A percentile compares a stretch with the other conserved stretches of the same genome.
Evolutionary conservation across 495 filamentous ascomycete genomes (phyloP).

Genomic region (Penicillium chermesinum): DNA sequence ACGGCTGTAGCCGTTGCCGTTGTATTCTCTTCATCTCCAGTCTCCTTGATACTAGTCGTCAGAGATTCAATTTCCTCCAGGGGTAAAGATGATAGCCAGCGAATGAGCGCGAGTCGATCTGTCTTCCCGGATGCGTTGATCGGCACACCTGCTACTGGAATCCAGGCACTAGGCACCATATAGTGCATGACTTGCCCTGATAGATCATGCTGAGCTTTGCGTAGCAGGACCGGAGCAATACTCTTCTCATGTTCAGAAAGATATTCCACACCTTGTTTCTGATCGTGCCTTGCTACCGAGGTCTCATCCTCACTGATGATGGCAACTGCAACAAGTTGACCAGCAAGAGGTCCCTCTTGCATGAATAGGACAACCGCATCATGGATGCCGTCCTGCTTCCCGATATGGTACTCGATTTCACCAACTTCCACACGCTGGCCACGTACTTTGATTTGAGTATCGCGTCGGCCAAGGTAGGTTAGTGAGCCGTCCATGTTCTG

Average conservation of each 20-base stretch:
- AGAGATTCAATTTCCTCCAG: background rate
- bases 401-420: constrained; percentile 29
- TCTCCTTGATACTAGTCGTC: background rate
- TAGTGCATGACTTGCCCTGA: constrained; percentile 1
- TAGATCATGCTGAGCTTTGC: background rate
- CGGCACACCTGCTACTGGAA: constrained; percentile 33
- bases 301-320: background rate
- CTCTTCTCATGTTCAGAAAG: background rate
- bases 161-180: constrained; percentile 38
- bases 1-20: constrained; percentile 16
- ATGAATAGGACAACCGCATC: background rate
- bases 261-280: background rate
- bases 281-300: too few species aligned
- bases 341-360: background rate
- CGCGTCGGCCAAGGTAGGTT: constrained; percentile 22
- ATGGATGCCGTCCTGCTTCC: too few species aligned
- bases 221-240: background rate
- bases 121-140: constrained; percentile 7
- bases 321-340: background rate
- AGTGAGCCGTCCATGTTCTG: constrained; percentile 14
- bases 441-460: constrained; percentile 35
- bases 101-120: background rate
- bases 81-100: background rate
- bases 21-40: constrained; percentile 34
- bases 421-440: constrained; percentile 40